Evolutionary conservation across 768 basidiomycete genomes (phyloP), one percentile per base, ranked within the genome.

Genomic region (Serendipita indica): DNA sequence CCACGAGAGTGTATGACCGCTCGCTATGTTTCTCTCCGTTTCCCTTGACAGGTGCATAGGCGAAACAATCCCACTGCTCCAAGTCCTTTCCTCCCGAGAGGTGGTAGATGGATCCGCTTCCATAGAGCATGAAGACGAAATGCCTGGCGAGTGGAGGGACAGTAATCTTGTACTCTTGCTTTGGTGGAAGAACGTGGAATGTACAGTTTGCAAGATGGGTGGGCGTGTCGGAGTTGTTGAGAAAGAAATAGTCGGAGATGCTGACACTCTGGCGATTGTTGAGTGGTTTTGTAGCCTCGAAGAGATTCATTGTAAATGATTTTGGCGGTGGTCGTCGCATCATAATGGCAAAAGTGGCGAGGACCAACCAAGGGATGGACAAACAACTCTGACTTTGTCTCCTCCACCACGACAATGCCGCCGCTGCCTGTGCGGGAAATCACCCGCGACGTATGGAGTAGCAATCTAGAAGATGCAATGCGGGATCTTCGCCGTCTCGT

Each of bases 361-460:
- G 7, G 35, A 37, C 35, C 35, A 43, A 43, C 41, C 6, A 43
- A n/a, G 41, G 16, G n/a, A n/a, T n/a, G n/a, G n/a, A n/a, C n/a
- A n/a, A n/a, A n/a, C n/a, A n/a, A n/a, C n/a, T n/a, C n/a, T n/a
- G n/a, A n/a, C n/a, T n/a, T n/a, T n/a, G n/a, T n/a, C n/a, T n/a
- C 5, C 41, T 27, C 10, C 14, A 54, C 10, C 22, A 16, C 20
- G n/a, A 3, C 10, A 32, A 32, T 16, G 30, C 20, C 30, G 49
- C 49, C 49, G n/a, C 7, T 54, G 7, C 2, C 49, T 10, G 6
- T 27, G 22, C 49, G 49, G 7, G 58, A 59, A 46, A 6, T 20
- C 27, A 93, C 93, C 80, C 80, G 84, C 65, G 91, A 99, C 66
- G 94, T 99, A 65, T 99, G 94, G 93, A 80, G 81, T 1, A 84